phyloP scores from a whole-genome alignment of 2,329 filamentous ascomycete species.

The Pleurostoma richardsiae region DNA sequence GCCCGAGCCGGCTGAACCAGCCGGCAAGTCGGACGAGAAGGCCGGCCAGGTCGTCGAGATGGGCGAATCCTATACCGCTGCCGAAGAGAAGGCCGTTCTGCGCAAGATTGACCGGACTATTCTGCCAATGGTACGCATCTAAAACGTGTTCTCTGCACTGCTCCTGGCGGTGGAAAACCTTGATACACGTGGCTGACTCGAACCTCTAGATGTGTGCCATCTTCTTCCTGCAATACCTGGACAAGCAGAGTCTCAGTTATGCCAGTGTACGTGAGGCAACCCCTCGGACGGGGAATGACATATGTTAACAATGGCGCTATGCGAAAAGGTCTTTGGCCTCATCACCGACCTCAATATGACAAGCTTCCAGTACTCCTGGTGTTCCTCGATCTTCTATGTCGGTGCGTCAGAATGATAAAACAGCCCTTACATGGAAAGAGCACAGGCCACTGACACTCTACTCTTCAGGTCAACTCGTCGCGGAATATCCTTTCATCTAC shows the following conservation, averaged over 20 bases:
- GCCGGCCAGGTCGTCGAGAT: conserved; percentile 10
- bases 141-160: conserved; percentile 12
- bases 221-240: conserved; percentile 37
- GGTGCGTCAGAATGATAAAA: conserved; percentile 10
- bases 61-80: conserved; percentile 15
- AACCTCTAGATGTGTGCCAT: conserved; percentile 29
- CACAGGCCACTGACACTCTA: too few species aligned
- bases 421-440: neutral
- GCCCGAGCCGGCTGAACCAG: too few species aligned
- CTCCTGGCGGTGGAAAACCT: neutral
- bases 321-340: conserved; percentile 33
- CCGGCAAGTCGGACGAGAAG: conserved; percentile 6
- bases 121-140: conserved; percentile 23
- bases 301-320: neutral
- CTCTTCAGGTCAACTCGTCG: conserved; percentile 30
- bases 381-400: conserved; percentile 37
- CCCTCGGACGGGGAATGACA: neutral
- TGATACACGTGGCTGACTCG: neutral
- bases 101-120: conserved; percentile 25
- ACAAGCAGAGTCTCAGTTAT: conserved; percentile 46
- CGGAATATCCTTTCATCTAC: conserved; percentile 45
- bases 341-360: conserved; percentile 38
- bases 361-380: conserved; percentile 43
- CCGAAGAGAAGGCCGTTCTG: conserved; percentile 22
- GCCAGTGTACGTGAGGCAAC: conserved; percentile 20